Evolutionary conservation across 1,284 basidiomycete genomes (phyloP), one percentile per base, ranked within the genome.

Genomic region (Ganoderma lingzhi): DNA sequence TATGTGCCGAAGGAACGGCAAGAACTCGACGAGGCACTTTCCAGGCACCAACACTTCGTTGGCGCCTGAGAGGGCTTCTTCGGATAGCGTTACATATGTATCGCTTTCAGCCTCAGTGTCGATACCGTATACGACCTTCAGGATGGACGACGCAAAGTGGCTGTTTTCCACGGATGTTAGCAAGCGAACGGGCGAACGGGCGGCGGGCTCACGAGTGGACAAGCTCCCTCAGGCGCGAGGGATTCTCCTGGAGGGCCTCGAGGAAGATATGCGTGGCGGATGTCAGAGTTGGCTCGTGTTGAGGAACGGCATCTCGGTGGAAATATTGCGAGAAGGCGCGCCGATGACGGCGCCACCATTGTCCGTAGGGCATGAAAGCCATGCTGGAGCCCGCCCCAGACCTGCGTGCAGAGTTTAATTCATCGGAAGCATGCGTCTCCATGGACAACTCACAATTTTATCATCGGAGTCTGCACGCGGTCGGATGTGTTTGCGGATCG

Each of bases 41-140:
- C 72, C 73, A 3, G 70, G 71, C 1, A 62, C 42, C 28, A 28
- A 53, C 2, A 37, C 48, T 19, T 56, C 19, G 0, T 8, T n/a
- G 4, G 28, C 9, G 1, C 39, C 5, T 2, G 23, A 8, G 12
- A 42, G 10, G 0, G 72, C 70, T 9, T 60, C 66, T 15, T 66
- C 8, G 0, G 55, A 39, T 0, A 72, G 61, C 9, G 14, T 6
- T 2, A 74, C 9, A 30, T 62, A 69, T 0, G 62, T 28, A 44
- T 75, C 71, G 55, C 70, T 61, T 2, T 60, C 62, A 23, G 55
- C 32, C 9, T 37, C 23, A 1, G 71, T 55, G 15, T 65, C 37
- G 32, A 72, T 64, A 41, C 66, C 73, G n/a, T 74, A 76, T 6
- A 66, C 60, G 17, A 71, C 64, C 28, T 66, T 70, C 37, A 74